Percentiles rank a stretch among this genome's conserved stretches.
Evolutionary conservation across 2,329 filamentous ascomycete species (phyloP).

Genomic region (Nigrospora osmanthi): DNA sequence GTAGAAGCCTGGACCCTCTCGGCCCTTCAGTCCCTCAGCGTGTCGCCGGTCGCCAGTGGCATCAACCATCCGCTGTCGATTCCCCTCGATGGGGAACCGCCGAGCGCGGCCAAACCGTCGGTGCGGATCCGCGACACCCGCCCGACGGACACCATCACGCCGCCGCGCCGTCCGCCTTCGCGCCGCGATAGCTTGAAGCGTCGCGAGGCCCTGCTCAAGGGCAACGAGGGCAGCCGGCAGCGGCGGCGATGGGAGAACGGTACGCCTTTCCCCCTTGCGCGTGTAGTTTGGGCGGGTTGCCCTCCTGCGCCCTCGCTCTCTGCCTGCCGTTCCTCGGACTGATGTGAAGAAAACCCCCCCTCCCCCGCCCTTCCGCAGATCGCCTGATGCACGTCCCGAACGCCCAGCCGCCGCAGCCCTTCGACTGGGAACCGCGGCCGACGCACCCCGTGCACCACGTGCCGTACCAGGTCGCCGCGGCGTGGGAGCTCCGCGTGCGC

Average conservation of each 20-base stretch:
- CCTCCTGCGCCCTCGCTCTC: background rate
- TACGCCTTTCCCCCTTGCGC: conserved; percentile 29
- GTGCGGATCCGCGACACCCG: conserved; percentile 19
- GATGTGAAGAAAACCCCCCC: background rate
- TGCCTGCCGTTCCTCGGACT: background rate
- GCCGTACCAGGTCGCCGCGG: conserved; percentile 75
- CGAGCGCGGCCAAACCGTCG: conserved; percentile 18
- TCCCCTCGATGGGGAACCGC: conserved; percentile 55
- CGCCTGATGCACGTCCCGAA: conserved; percentile 81
- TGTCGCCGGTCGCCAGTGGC: conserved; percentile 49
- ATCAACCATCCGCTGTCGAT: conserved; percentile 63
- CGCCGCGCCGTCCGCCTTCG: conserved; percentile 35
- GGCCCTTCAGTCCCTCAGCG: conserved; percentile 45
- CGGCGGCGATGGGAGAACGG: conserved; percentile 93
- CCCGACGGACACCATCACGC: conserved; percentile 15
- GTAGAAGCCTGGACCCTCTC: conserved; percentile 62
- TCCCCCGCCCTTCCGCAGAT: conserved; percentile 45
- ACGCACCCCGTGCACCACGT: conserved; percentile 72
- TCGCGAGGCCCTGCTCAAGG: conserved; percentile 73
- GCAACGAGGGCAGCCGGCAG: conserved; percentile 82
- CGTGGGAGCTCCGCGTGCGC: conserved; percentile 35
- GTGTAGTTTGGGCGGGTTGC: background rate
- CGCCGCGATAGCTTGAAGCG: conserved; percentile 47
- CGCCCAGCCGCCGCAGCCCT: conserved; percentile 70
- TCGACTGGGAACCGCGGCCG: conserved; percentile 76